Conservation (phyloP, 345 rosid genomes). For the Eucalyptus brandiana region DNA sequence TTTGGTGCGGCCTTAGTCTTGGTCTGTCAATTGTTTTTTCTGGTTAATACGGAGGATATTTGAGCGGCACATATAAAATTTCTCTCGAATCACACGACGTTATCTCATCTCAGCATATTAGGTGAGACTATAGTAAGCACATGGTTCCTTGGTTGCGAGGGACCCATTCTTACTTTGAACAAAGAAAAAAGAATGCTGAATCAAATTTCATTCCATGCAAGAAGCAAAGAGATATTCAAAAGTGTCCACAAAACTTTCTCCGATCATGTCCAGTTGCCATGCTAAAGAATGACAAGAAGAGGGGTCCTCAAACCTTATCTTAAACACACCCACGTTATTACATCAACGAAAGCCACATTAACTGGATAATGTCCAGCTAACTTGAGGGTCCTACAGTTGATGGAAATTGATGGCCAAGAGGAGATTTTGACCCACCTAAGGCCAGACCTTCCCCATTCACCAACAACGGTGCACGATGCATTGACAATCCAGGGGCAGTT, state of each 20-base stretch:
- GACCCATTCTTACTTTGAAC: not conserved
- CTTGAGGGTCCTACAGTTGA: not conserved
- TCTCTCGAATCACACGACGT: not conserved
- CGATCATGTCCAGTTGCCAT: slow-evolving; percentile 30
- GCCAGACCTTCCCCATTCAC: not conserved
- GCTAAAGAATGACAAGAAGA: slow-evolving; percentile 23
- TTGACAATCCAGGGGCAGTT: not conserved
- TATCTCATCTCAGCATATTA: not conserved
- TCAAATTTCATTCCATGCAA: not conserved
- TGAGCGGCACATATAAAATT: not conserved
- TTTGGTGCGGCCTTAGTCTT: not conserved
- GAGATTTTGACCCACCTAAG: not conserved
- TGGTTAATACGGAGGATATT: not conserved
- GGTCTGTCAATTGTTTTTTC: not conserved
- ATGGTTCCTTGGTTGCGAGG: not conserved
- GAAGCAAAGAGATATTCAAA: not conserved
- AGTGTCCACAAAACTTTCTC: slow-evolving; percentile 1
- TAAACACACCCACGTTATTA: not conserved
- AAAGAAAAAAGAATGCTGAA: not conserved
- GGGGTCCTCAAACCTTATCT: slow-evolving; percentile 28
- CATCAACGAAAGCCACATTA: not conserved
- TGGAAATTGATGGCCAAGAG: not conserved
- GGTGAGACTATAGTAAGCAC: not conserved
- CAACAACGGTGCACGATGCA: not conserved
- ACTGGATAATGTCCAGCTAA: not conserved